A percentile compares a stretch with the other conserved stretches of the same genome.
phyloP scores from a whole-genome alignment of 2,329 filamentous ascomycete genomes.

The Scedosporium minutisporum region DNA sequence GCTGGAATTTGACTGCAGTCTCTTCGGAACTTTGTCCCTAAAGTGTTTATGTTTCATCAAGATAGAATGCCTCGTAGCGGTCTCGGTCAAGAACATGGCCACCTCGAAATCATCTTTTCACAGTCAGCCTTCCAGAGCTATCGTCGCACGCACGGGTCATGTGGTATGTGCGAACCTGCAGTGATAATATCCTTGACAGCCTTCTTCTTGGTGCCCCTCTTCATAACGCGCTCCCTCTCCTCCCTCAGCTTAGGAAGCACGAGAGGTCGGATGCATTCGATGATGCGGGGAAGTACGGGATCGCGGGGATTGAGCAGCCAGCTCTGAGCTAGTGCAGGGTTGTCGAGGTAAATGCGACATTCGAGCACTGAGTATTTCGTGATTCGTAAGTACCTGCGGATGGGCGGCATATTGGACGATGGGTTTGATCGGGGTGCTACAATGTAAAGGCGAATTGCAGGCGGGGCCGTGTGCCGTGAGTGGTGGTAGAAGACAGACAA shows the following conservation, averaged over 20 bases:
- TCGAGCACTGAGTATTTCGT: constrained; percentile 93
- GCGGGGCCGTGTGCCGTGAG: too few species aligned
- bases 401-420: constrained; percentile 59
- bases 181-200: constrained; percentile 80
- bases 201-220: constrained; percentile 55
- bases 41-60: constrained; percentile 79
- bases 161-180: constrained; percentile 47
- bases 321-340: constrained; percentile 69
- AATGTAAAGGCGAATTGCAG: too few species aligned
- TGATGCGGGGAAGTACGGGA: constrained; percentile 70
- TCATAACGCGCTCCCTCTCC: constrained; percentile 53
- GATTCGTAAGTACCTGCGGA: constrained; percentile 82
- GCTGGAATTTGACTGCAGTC: constrained; percentile 51
- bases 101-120: constrained; percentile 83
- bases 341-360: constrained; percentile 90
- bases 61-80: constrained; percentile 73
- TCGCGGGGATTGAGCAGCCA: constrained; percentile 76
- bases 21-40: constrained; percentile 42
- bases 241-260: constrained; percentile 88
- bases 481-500: too few species aligned
- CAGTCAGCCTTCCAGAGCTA: not conserved
- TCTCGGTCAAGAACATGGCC: constrained; percentile 84
- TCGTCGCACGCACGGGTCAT: constrained; percentile 5
- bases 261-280: constrained; percentile 73
- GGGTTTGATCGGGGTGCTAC: not conserved